Base-by-base conservation (phyloP, 1,284 basidiomycete genomes). In the Naganishia cerealis region DNA sequence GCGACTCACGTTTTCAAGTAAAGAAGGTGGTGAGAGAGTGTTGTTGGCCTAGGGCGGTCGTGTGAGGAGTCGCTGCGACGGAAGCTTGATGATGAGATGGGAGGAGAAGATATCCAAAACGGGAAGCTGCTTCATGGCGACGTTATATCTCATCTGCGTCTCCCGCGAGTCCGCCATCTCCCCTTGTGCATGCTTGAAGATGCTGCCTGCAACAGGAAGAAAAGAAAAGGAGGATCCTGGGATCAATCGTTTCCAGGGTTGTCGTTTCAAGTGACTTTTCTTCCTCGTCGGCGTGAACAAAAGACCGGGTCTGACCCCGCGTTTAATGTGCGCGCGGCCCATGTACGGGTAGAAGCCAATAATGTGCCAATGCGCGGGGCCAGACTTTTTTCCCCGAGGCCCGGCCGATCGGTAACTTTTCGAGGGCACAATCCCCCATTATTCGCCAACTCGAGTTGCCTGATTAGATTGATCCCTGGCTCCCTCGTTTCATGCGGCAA, bases 141-240 rank as follows among this genome's bases (percentile, higher is more conserved):
- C 54, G n/a, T 63, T 62, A 63, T 63, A 63, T 63, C 61, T 63
- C 16, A 50, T 62, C 50, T 36, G 59, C 59, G 36, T 15, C 18
- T 53, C 36, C 16, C 26, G 38, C 50, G 50, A 53, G 50, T 38
- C 13, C 42, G 48, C 61, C 50, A 29, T 54, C 24, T 63, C 26
- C 36, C 39, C 15, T 38, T 2, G 2, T 21, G 13, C 39, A 54
- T 63, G 36, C 50, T 54, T 40, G 50, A 36, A 12, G 29, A 39
- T 33, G 29, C 15, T 39, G 36, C 38, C 46, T 38, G 48, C 21
- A 62, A 36, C 24, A 39, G 40, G 38, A 40, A 13, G 50, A 39
- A 54, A 39, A 54, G 48, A 15, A 53, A 52, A 38, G 38, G 42
- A n/a, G 6, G n/a, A 24, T 21, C 29, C 18, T 6, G 29, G 50